A percentile compares a stretch with the other conserved stretches of the same genome.
These are phyloP conservation scores for Neodidymelliopsis sp. DNA, from an alignment of 2,329 filamentous ascomycete genomes.

Conservation along the genomic window DNA sequence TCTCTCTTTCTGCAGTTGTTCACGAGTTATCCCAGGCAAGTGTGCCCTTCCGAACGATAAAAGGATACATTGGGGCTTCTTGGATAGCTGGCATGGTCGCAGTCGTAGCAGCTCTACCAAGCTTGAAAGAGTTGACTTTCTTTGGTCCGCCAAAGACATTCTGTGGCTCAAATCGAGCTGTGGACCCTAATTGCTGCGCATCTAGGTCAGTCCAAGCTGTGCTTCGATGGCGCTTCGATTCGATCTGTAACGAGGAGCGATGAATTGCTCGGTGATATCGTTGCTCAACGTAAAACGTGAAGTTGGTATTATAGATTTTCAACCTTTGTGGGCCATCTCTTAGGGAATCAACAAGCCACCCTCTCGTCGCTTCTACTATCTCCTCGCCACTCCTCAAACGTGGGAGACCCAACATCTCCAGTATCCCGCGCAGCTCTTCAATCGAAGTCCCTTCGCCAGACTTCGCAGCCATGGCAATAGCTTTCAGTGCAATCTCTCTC, in stretches of 20 bases:
- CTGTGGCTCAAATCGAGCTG: constrained; percentile 13
- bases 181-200: not conserved
- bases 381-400: constrained; percentile 26
- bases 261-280: constrained; percentile 21
- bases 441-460: constrained; percentile 15
- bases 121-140: constrained; percentile 12
- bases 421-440: constrained; percentile 1
- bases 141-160: constrained; percentile 14
- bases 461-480: constrained; percentile 16
- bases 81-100: constrained; percentile 14
- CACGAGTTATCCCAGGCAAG: constrained; percentile 11
- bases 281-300: constrained; percentile 22
- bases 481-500: constrained; percentile 22
- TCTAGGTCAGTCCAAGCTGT: not conserved
- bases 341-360: constrained; percentile 19
- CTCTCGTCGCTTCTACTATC: constrained; percentile 23
- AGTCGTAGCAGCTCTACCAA: constrained; percentile 7
- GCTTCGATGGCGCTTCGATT: not conserved
- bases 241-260: constrained; percentile 14
- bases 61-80: constrained; percentile 7
- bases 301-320: constrained; percentile 14
- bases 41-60: constrained; percentile 16
- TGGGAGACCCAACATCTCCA: constrained; percentile 1
- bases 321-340: constrained; percentile 12
- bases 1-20: too few relatives aligned